A percentile compares a stretch with the other conserved stretches of the same genome.
These are phyloP conservation scores for Bryoglossum gracile DNA, from an alignment of 495 filamentous ascomycete genomes.

Conservation along the genomic window DNA sequence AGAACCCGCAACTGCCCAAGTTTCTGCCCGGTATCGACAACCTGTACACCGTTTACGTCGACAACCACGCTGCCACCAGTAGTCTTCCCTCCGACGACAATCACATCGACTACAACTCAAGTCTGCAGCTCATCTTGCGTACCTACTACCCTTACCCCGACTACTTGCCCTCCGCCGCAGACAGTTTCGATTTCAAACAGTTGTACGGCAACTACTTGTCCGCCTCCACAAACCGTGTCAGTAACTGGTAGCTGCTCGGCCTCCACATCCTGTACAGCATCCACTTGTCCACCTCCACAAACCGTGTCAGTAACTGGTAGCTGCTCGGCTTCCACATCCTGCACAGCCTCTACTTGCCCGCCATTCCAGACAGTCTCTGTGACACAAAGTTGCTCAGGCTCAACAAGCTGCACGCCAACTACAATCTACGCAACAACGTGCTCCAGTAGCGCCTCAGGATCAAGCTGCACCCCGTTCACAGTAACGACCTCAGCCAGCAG, in stretches of 20 bases:
- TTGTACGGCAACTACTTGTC: not conserved
- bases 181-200: not conserved
- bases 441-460: not conserved
- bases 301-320: too few species aligned
- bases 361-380: not conserved
- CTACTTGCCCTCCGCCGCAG: not conserved
- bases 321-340: not conserved
- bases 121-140: not conserved
- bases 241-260: too few species aligned
- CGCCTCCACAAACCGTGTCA: not conserved
- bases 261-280: not conserved
- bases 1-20: conserved; percentile 1
- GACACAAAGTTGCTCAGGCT: too few species aligned
- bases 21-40: not conserved
- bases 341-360: not conserved
- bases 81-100: not conserved
- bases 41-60: conserved; percentile 3
- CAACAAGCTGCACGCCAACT: not conserved
- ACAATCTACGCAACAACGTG: not conserved
- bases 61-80: not conserved
- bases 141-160: not conserved
- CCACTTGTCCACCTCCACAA: not conserved
- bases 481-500: not conserved
- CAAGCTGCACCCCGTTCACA: not conserved
- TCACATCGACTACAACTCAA: not conserved